Evolutionary conservation across 129 eudicot genomes (phyloP).

Genomic region (Tagetes erecta): DNA sequence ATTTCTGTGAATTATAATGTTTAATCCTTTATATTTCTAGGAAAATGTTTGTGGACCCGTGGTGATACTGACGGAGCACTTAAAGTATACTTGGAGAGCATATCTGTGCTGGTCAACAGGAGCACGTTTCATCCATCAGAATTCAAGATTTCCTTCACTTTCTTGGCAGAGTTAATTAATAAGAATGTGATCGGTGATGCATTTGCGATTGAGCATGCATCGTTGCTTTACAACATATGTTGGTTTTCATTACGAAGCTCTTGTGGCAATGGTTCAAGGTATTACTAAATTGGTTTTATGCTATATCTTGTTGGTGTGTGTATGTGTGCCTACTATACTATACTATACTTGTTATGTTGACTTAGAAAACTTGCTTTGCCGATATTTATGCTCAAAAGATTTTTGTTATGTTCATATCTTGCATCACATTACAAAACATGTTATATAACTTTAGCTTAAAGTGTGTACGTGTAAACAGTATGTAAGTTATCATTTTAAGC

Average conservation of each 20-base stretch:
- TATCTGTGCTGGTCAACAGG: slow-evolving; percentile 51
- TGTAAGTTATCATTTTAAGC: no score
- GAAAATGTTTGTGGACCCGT: slow-evolving; percentile 49
- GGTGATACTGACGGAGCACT: slow-evolving; percentile 55
- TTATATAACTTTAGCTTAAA: no score
- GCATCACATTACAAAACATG: no score
- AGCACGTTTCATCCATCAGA: slow-evolving; percentile 40
- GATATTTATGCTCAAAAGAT: no score
- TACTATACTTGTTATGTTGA: no score
- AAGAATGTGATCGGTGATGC: slow-evolving; percentile 52
- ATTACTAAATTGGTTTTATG: slow-evolving; percentile 7
- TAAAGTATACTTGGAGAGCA: slow-evolving; percentile 49
- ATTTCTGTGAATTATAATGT: neutral
- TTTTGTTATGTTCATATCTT: no score
- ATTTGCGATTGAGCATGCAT: slow-evolving; percentile 72
- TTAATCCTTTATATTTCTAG: slow-evolving; percentile 38
- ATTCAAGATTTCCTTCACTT: slow-evolving; percentile 31
- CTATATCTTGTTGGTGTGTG: neutral
- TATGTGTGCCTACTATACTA: no score
- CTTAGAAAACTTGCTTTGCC: no score
- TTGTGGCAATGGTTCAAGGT: slow-evolving; percentile 57
- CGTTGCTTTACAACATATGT: slow-evolving; percentile 60
- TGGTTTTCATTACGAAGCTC: slow-evolving; percentile 56
- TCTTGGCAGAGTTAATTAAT: slow-evolving; percentile 48
- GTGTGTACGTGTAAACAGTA: no score